Conservation (phyloP, 768 basidiomycete species). For the Pulveroboletus sp. region DNA sequence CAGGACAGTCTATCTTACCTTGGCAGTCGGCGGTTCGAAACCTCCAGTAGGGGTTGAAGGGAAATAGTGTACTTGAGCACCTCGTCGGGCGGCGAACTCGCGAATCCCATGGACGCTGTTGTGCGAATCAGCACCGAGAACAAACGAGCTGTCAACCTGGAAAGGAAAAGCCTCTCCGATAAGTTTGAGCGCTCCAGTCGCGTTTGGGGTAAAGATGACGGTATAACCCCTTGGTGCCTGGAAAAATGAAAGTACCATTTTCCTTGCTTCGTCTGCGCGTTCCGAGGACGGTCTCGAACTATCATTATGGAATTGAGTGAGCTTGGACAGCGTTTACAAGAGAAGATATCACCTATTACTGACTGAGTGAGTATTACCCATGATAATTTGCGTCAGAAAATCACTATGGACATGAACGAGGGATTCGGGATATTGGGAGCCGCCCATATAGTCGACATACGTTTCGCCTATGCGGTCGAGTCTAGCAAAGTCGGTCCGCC, state of each 20-base stretch:
- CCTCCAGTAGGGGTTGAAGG: conserved; percentile 61
- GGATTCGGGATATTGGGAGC: conserved; percentile 73
- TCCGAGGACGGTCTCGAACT: conserved; percentile 70
- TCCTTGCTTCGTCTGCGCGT: conserved; percentile 64
- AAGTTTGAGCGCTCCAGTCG: conserved; percentile 74
- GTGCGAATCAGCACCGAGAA: conserved; percentile 75
- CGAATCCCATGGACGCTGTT: conserved; percentile 83
- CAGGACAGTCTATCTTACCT: conserved; percentile 40
- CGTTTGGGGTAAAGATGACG: conserved; percentile 79
- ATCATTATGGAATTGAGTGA: background rate
- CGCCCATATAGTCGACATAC: conserved; percentile 87
- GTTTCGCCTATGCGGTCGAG: conserved; percentile 62
- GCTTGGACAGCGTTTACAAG: background rate
- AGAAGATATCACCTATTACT: conserved; percentile 56
- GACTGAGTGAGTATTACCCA: conserved; percentile 83
- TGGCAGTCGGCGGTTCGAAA: conserved; percentile 50
- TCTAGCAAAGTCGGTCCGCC: conserved; percentile 56
- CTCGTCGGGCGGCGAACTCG: conserved; percentile 55
- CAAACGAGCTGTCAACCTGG: conserved; percentile 47
- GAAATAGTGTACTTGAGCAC: conserved; percentile 60
- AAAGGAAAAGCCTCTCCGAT: conserved; percentile 82
- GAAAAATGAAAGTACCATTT: conserved; percentile 73
- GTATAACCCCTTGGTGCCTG: conserved; percentile 71
- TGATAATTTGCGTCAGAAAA: conserved; percentile 61
- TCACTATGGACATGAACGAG: conserved; percentile 65